Percentiles rank a stretch among this genome's conserved stretches.
Evolutionary conservation across 768 basidiomycete species (phyloP).

Genomic region (Imleria badia): DNA sequence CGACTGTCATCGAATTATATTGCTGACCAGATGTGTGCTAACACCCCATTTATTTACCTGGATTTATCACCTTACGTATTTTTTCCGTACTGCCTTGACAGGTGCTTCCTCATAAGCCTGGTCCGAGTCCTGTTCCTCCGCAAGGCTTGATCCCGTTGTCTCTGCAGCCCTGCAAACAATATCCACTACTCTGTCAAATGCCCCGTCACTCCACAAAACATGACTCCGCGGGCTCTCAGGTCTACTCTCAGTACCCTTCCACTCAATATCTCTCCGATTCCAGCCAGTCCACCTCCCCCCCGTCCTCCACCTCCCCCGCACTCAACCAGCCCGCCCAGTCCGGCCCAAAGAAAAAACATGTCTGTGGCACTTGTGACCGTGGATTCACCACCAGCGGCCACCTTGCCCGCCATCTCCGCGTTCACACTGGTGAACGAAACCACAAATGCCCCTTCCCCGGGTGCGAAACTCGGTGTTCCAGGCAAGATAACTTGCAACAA

Average conservation of each 20-base stretch:
- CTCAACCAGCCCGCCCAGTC: not conserved
- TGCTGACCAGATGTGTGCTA: conserved; percentile 13
- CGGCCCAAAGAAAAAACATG: conserved; percentile 42
- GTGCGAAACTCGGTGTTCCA: conserved; percentile 85
- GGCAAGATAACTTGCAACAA: conserved; percentile 81
- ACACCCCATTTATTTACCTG: conserved; percentile 26
- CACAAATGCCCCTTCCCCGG: conserved; percentile 96
- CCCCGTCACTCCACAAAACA: conserved; percentile 33
- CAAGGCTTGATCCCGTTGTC: conserved; percentile 26
- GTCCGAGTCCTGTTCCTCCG: conserved; percentile 24
- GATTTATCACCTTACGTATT: conserved; percentile 33
- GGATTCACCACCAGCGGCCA: conserved; percentile 89
- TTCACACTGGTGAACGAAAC: conserved; percentile 91
- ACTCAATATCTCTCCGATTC: conserved; percentile 29
- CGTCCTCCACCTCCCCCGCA: conserved; percentile 1
- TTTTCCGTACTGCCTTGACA: conserved; percentile 37
- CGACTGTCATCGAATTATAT: conserved; percentile 29
- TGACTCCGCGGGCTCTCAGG: conserved; percentile 14
- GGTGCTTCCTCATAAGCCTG: conserved; percentile 35
- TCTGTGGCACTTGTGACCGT: conserved; percentile 72
- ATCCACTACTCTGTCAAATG: conserved; percentile 17
- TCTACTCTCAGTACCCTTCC: conserved; percentile 24
- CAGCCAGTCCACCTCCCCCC: conserved; percentile 18
- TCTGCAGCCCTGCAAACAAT: conserved; percentile 30
- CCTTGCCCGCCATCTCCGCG: conserved; percentile 81